Evolutionary conservation across 2,329 filamentous ascomycete species (phyloP).

Genomic region (Fusarium tuaranense): DNA sequence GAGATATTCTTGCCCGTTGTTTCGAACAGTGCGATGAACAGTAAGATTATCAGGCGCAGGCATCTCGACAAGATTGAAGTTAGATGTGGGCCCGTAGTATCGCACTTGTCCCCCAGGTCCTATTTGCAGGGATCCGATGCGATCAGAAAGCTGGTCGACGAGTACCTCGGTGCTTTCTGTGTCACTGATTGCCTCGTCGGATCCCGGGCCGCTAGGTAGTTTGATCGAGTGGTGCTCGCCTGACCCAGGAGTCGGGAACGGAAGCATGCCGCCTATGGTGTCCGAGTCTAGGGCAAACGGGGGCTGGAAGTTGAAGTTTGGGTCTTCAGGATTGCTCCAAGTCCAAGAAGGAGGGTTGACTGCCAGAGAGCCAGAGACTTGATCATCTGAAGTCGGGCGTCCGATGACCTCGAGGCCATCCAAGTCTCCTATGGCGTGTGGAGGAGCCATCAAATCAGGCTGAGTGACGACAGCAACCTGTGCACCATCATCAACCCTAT

Average conservation of each 20-base stretch:
- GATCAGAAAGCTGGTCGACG: conserved; percentile 43
- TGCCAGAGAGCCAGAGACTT: neutral
- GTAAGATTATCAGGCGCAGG: conserved; percentile 37
- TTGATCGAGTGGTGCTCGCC: conserved; percentile 7
- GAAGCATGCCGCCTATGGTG: conserved; percentile 12
- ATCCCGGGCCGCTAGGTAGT: conserved; percentile 11
- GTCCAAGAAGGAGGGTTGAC: conserved; percentile 16
- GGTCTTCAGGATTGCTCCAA: conserved; percentile 23
- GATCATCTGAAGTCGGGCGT: conserved; percentile 13
- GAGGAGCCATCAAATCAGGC: neutral
- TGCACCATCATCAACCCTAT: neutral
- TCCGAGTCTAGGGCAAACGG: conserved; percentile 21
- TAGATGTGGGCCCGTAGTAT: conserved; percentile 44
- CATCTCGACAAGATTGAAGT: conserved; percentile 44
- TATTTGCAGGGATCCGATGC: conserved; percentile 42
- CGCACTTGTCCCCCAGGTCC: conserved; percentile 38
- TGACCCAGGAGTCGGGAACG: conserved; percentile 9
- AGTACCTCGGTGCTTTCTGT: conserved; percentile 41
- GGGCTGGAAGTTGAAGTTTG: conserved; percentile 19
- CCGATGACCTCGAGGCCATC: conserved; percentile 1
- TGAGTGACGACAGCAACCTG: neutral
- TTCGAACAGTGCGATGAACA: conserved; percentile 41
- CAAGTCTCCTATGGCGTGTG: neutral
- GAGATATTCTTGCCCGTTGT: conserved; percentile 42
- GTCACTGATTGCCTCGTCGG: conserved; percentile 30